phyloP scores from a whole-genome alignment of 495 filamentous ascomycete species.

The Massariosphaeria phaeospora region DNA sequence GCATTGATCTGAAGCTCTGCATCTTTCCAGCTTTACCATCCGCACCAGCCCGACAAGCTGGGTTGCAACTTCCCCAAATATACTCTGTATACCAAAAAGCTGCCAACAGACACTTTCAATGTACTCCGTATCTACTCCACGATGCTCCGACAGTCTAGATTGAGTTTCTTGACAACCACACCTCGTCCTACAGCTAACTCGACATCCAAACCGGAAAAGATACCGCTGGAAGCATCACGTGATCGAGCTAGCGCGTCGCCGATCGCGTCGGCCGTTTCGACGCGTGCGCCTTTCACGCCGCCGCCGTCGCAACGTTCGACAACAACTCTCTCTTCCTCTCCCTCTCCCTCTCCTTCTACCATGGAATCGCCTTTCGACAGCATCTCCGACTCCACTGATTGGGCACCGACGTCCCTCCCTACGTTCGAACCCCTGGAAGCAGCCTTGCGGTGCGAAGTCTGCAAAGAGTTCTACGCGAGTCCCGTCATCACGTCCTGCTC shows the following conservation, averaged over 20 bases:
- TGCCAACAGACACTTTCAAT: too few species aligned
- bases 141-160: slow-evolving; percentile 1
- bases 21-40: too few species aligned
- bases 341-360: neutral
- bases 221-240: slow-evolving; percentile 4
- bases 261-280: slow-evolving; percentile 4
- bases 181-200: neutral
- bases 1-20: too few species aligned
- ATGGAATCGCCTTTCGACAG: slow-evolving; percentile 44
- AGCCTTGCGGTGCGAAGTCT: slow-evolving; percentile 87
- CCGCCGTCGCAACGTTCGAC: neutral
- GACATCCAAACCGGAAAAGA: slow-evolving; percentile 9
- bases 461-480: slow-evolving; percentile 92
- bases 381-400: slow-evolving; percentile 89
- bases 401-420: slow-evolving; percentile 73
- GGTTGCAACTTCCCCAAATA: too few species aligned
- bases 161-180: neutral
- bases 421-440: slow-evolving; percentile 72
- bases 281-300: slow-evolving; percentile 3
- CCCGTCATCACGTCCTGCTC: slow-evolving; percentile 92
- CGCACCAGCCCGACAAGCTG: too few species aligned
- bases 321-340: slow-evolving; percentile 1
- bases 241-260: slow-evolving; percentile 2
- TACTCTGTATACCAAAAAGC: too few species aligned
- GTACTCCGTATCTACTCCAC: neutral